Conservation (phyloP, 257 asterid species). For the Gentiana straminea region DNA sequence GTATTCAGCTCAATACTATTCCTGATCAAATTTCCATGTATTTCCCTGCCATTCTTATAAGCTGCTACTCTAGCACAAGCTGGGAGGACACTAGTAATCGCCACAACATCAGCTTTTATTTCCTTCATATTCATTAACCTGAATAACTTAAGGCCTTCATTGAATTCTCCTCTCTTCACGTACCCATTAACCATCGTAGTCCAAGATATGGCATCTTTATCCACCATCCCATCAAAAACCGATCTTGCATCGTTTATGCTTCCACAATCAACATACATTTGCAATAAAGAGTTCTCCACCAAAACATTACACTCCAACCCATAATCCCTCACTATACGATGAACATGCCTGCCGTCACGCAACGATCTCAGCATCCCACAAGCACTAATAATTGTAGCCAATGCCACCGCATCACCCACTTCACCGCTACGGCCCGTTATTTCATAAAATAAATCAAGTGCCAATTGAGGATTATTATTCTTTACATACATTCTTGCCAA, state of each 20-base stretch:
- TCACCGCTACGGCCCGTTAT: conserved; percentile 7
- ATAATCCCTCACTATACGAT: conserved; percentile 13
- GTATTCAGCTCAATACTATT: conserved; percentile 12
- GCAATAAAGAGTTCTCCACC: conserved; percentile 20
- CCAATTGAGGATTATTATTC: conserved; percentile 14
- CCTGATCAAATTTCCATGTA: conserved; percentile 19
- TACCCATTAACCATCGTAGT: conserved; percentile 20
- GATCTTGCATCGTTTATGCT: conserved; percentile 18
- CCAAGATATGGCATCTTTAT: conserved; percentile 26
- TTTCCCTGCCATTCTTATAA: conserved; percentile 22
- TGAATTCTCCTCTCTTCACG: conserved; percentile 22
- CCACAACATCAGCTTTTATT: conserved; percentile 19
- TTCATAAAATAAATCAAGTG: conserved; percentile 20
- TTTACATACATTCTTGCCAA: conserved; percentile 19
- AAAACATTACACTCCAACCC: conserved; percentile 15
- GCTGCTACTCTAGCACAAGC: conserved; percentile 27
- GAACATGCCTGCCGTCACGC: conserved; percentile 16
- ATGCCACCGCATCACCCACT: conserved; percentile 10
- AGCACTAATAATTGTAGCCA: conserved; percentile 21
- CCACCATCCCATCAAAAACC: conserved; percentile 17
- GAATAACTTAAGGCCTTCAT: conserved; percentile 23
- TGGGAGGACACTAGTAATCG: conserved; percentile 20
- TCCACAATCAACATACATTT: conserved; percentile 28
- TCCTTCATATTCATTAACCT: conserved; percentile 16
- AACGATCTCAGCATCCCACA: conserved; percentile 20